Conservation (phyloP, 495 filamentous ascomycete species). For the Arthonia radiata region DNA sequence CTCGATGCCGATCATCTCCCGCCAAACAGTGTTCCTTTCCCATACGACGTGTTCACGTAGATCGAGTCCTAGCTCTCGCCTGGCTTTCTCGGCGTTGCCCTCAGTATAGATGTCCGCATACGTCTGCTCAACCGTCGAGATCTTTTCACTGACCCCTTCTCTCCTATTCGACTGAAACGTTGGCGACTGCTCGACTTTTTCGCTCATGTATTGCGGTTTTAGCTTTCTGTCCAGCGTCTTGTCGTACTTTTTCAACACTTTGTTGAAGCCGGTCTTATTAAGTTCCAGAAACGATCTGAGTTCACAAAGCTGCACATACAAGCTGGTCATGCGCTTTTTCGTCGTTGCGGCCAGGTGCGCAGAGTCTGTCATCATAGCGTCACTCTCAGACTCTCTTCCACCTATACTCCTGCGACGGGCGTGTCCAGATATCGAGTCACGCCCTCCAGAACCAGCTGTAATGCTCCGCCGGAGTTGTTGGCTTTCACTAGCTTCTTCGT, state of each 20-base stretch:
- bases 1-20: conserved; percentile 97
- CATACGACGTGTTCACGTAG: conserved; percentile 93
- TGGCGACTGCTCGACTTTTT: conserved; percentile 44
- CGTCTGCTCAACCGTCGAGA: conserved; percentile 43
- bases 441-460: too few relatives aligned
- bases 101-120: conserved; percentile 65
- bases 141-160: conserved; percentile 40
- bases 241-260: conserved; percentile 96
- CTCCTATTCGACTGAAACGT: conserved; percentile 52
- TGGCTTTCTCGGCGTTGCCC: conserved; percentile 48
- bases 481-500: conserved; percentile 27
- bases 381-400: too few relatives aligned
- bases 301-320: conserved; percentile 87
- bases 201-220: conserved; percentile 45
- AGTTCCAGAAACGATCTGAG: conserved; percentile 89
- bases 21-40: conserved; percentile 97
- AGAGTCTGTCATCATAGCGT: too few relatives aligned
- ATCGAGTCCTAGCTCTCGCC: conserved; percentile 68
- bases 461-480: conserved; percentile 26
- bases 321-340: conserved; percentile 67
- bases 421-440: conserved; percentile 38
- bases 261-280: conserved; percentile 86
- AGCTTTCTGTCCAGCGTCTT: conserved; percentile 72
- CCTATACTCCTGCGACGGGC: too few relatives aligned
- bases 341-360: conserved; percentile 60